Evolutionary conservation across 106 monocot species (phyloP), one percentile per base, ranked within the genome.

Genomic region (Agapanthus africanus): DNA sequence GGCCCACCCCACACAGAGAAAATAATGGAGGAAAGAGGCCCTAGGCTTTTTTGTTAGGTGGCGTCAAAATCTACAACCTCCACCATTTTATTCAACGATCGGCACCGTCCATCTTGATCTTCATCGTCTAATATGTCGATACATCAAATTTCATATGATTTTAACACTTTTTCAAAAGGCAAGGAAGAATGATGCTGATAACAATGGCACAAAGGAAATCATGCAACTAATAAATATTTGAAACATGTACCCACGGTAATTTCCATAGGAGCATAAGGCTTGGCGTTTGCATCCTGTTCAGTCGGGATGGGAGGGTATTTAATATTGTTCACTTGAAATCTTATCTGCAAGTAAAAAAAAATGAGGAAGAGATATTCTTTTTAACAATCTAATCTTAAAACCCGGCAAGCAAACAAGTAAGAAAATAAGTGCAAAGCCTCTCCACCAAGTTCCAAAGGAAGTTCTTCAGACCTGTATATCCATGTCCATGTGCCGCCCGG

Each of bases 251-350:
- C 82, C 59, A 97, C 97, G 70, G 59, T 73, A 54, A 97, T 83
- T 79, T 82, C 82, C 97, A 97, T 97, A 6, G 97, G 91, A 74
- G 89, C 76, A 80, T 91, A 92, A 51, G 88, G 86, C 40, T 77
- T 82, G 62, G 78, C 83, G 75, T 83, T 63, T 47, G 78, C 84
- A 34, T 86, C 80, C 69, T 97, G 97, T 35, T 80, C 74, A 19
- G 79, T 65, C 23, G 92, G 91, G 47, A 92, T 74, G 18, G 91
- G 80, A 63, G 88, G 97, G 71, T 87, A 97, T 49, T 79, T 92
- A 51, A 92, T 67, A 70, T 27, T 81, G 40, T 65, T 74, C n/a
- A 97, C 89, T 38, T 64, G 65, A 66, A 97, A 97, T 69, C 70
- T 70, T 36, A 97, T 71, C 97, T 97, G 76, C 56, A 72, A 63